These are phyloP conservation scores for Pyricularia sp. DNA, from an alignment of 2,329 filamentous ascomycete genomes.

Conservation along the genomic window DNA sequence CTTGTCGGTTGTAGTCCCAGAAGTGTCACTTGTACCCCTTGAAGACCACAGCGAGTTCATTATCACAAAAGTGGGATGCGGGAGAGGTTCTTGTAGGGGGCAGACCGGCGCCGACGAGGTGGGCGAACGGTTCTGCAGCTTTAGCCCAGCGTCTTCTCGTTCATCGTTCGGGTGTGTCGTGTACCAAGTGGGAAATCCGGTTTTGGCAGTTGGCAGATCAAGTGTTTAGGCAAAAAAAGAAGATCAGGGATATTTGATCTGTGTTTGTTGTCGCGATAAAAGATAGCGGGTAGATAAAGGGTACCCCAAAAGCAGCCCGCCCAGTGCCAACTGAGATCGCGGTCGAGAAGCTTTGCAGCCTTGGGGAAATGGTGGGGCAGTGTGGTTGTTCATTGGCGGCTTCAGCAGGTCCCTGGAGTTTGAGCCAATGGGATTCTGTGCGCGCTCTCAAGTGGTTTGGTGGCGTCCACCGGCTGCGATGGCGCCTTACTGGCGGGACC, in stretches of 20 bases:
- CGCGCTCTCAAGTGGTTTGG: background rate
- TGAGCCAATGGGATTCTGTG: background rate
- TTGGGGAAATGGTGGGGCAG: slow-evolving; percentile 1
- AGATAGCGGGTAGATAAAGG: background rate
- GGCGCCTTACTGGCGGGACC: background rate
- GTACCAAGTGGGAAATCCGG: background rate
- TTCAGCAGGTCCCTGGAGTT: background rate
- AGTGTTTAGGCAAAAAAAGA: background rate
- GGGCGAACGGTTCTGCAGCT: slow-evolving; percentile 2
- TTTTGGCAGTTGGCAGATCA: background rate
- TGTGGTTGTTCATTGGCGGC: background rate
- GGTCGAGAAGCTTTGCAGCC: background rate
- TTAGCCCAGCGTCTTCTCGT: slow-evolving; percentile 1
- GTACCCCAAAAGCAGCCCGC: background rate
- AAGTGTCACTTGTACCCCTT: background rate
- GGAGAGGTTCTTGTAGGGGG: slow-evolving; percentile 3
- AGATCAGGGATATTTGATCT: background rate
- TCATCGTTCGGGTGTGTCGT: slow-evolving; percentile 3
- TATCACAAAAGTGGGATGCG: background rate
- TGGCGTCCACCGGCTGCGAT: background rate
- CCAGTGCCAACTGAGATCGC: background rate
- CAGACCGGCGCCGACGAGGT: slow-evolving; percentile 3
- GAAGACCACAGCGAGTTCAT: slow-evolving; percentile 15
- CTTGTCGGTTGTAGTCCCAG: background rate
- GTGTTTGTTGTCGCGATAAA: background rate